Base-by-base conservation (phyloP, 2,329 filamentous ascomycete genomes). In the Davidsoniella neocaledoniae region DNA sequence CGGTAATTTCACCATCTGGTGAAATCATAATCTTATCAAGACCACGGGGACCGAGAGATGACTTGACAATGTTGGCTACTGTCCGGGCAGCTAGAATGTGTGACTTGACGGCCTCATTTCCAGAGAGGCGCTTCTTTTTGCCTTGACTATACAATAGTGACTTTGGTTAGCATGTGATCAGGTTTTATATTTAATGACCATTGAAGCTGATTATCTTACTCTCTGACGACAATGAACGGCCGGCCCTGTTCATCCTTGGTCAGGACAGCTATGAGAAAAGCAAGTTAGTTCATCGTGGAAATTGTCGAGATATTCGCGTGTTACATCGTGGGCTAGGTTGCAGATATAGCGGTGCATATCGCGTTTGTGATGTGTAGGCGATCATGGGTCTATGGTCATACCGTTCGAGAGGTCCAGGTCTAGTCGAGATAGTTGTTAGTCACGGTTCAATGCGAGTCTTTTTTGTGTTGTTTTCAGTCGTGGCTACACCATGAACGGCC, bases 11-110 rank as follows among this genome's bases (percentile, higher is more conserved):
- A 65, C 91, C 91, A 64, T 98, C 91, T 54, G 91, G 85, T 47
- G 91, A 98, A 60, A 98, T 98, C 59, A 98, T 77, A 63, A 98
- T 98, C 73, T 98, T 98, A 73, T 98, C 91, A 62, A 98, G 80
- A 56, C 91, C 91, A 58, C 91, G 83, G 49, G 91, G 91, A 46
- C 91, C 91, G 59, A 98, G 75, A 56, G 93, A 98, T 54, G 86
- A 91, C 74, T 94, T 95, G 68, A 98, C 86, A 59, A 98, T 91
- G 69, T 87, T 94, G 58, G 91, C 84, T 59, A 98, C 88, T 52
- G 91, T 96, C 64, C 88, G 81, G 50, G 93, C 93, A 54, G 91
- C 90, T 60, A 96, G 79, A 61, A 98, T 98, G 69, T 98, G 93
- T 60, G 87, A 86, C 69, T 98, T 98, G 66, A 98, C 86, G 48